phyloP scores from a whole-genome alignment of 768 basidiomycete genomes.

The Suillus tomentosus region DNA sequence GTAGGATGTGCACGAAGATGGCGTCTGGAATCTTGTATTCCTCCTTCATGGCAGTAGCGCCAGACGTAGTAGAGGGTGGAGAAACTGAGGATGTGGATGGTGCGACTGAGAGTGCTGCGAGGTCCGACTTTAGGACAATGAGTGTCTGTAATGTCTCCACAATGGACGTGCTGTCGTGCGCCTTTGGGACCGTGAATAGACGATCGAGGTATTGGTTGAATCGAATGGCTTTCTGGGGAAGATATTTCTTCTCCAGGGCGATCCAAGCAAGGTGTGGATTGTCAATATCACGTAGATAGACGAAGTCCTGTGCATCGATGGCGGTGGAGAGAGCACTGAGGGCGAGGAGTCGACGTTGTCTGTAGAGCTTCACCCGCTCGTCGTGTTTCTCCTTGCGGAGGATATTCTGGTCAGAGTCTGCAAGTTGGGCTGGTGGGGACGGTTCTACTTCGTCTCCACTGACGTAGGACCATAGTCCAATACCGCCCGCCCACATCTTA shows the following conservation, averaged over 20 bases:
- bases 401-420: background rate
- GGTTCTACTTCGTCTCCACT: no score
- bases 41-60: no score
- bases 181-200: background rate
- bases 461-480: no score
- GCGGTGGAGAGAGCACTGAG: background rate
- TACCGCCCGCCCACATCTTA: no score
- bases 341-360: background rate
- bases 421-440: no score
- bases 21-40: background rate
- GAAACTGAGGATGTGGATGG: no score
- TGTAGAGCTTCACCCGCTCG: background rate
- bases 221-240: background rate
- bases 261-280: background rate
- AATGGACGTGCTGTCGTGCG: background rate
- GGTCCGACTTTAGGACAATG: background rate
- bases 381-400: background rate
- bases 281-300: background rate
- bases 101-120: background rate
- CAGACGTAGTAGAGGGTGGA: no score
- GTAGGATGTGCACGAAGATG: background rate
- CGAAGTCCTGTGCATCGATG: background rate
- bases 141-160: rapidly evolving
- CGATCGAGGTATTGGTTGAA: background rate
- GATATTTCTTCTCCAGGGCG: background rate